Percentiles rank a stretch among this genome's conserved stretches.
phyloP scores from a whole-genome alignment of 768 basidiomycete genomes.

The Agaricus blazei region DNA sequence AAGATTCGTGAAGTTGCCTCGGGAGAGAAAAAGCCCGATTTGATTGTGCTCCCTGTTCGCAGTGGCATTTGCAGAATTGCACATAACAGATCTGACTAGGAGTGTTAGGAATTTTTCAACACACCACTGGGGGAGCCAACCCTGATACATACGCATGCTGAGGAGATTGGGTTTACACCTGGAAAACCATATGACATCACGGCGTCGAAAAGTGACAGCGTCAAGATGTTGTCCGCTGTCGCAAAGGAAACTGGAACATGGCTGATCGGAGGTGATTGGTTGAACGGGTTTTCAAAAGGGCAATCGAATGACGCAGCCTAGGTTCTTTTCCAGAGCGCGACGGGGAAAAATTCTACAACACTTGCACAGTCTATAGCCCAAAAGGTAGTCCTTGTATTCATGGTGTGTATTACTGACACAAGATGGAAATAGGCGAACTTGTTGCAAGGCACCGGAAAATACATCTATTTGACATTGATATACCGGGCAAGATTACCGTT shows the following conservation, averaged over 20 bases:
- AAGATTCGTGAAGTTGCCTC: constrained; percentile 71
- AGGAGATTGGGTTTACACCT: constrained; percentile 61
- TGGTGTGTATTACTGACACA: constrained; percentile 7
- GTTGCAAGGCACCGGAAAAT: constrained; percentile 90
- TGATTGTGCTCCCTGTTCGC: constrained; percentile 81
- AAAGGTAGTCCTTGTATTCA: constrained; percentile 37
- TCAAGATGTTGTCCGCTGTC: constrained; percentile 73
- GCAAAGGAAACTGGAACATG: constrained; percentile 78
- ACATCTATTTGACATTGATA: constrained; percentile 97
- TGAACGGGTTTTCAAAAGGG: not conserved
- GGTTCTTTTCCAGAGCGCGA: constrained; percentile 93
- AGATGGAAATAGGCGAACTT: constrained; percentile 56
- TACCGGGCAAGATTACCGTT: constrained; percentile 87
- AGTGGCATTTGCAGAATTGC: not conserved
- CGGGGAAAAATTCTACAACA: constrained; percentile 78
- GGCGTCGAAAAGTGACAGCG: constrained; percentile 62
- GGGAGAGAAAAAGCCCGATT: constrained; percentile 55
- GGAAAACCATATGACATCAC: constrained; percentile 55
- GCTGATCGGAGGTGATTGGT: constrained; percentile 80
- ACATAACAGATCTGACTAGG: not conserved
- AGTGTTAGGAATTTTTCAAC: constrained; percentile 77
- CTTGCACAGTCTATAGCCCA: constrained; percentile 86
- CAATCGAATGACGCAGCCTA: constrained; percentile 24
- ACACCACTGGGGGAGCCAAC: constrained; percentile 77
- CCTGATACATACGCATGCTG: constrained; percentile 75